These are phyloP conservation scores for Coniochaeta sp. DNA, from an alignment of 2,329 filamentous ascomycete genomes.

Conservation along the genomic window DNA sequence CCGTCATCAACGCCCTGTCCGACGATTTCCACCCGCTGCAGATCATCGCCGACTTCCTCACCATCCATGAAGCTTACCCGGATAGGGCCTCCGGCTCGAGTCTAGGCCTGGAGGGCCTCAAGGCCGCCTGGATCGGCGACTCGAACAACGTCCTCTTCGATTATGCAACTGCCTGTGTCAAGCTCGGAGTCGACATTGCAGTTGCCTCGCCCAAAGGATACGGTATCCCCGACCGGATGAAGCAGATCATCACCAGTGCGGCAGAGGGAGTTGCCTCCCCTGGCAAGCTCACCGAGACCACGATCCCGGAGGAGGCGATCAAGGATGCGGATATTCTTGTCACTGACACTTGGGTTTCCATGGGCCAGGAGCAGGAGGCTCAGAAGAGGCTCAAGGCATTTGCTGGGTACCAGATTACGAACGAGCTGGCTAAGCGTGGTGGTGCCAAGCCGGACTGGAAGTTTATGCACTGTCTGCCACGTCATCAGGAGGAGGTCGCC, in stretches of 20 bases:
- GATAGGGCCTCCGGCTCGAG: conserved; percentile 28
- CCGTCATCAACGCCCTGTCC: conserved; percentile 82
- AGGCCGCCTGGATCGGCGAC: conserved; percentile 93
- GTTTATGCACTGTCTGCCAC: conserved; percentile 97
- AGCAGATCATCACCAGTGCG: conserved; percentile 61
- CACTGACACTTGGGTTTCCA: conserved; percentile 96
- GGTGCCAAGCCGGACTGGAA: conserved; percentile 87
- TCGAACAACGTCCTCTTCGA: conserved; percentile 97
- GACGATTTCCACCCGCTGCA: conserved; percentile 92
- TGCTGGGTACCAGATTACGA: conserved; percentile 84
- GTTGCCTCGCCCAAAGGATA: conserved; percentile 86
- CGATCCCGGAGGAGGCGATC: conserved; percentile 75
- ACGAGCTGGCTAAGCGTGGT: conserved; percentile 72
- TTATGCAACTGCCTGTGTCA: conserved; percentile 78
- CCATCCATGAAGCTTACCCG: conserved; percentile 72
- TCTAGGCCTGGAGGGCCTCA: conserved; percentile 73
- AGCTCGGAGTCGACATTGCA: conserved; percentile 78
- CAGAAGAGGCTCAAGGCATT: conserved; percentile 74
- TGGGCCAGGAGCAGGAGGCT: conserved; percentile 90
- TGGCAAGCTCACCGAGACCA: conserved; percentile 68
- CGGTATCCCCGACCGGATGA: conserved; percentile 70
- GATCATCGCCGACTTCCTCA: conserved; percentile 89
- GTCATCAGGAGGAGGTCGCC: conserved; percentile 85
- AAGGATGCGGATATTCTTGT: conserved; percentile 83
- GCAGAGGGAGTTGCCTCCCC: conserved; percentile 48